A percentile compares a stretch with the other conserved stretches of the same genome.
Evolutionary conservation across 768 basidiomycete genomes (phyloP).

Genomic region (Trametes cubensis): DNA sequence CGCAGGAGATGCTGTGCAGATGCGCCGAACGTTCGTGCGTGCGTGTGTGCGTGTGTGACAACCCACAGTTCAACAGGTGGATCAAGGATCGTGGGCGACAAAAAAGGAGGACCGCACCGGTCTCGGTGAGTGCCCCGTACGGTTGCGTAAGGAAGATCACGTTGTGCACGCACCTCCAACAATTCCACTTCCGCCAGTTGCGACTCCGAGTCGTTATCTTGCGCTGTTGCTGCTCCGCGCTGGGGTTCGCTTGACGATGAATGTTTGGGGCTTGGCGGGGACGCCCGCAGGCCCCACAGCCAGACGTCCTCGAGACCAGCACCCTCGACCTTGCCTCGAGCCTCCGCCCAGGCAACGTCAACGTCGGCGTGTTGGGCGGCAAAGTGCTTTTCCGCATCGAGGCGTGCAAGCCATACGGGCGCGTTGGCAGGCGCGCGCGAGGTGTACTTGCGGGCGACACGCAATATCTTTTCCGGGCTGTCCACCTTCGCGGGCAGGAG

Average conservation of each 20-base stretch:
- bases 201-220: constrained; percentile 11
- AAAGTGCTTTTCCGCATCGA: constrained; percentile 46
- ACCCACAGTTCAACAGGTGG: neutral
- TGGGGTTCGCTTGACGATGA: neutral
- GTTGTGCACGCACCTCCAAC: constrained; percentile 32
- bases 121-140: constrained; percentile 2
- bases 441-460: constrained; percentile 51
- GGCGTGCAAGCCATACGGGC: constrained; percentile 55
- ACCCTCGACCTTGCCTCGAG: constrained; percentile 42
- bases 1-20: constrained; percentile 36
- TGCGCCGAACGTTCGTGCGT: neutral
- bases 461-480: constrained; percentile 38
- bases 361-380: constrained; percentile 30
- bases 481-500: constrained; percentile 27
- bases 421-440: constrained; percentile 36
- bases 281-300: constrained; percentile 51
- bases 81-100: neutral
- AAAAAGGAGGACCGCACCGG: constrained; percentile 21
- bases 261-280: neutral
- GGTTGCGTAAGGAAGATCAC: neutral
- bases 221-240: neutral
- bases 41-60: neutral
- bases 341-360: constrained; percentile 46
- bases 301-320: constrained; percentile 47
- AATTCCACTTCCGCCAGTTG: constrained; percentile 24